A percentile compares a stretch with the other conserved stretches of the same genome.
Evolutionary conservation across 257 asterid species (phyloP).

Genomic region (Solanum lignicaule): DNA sequence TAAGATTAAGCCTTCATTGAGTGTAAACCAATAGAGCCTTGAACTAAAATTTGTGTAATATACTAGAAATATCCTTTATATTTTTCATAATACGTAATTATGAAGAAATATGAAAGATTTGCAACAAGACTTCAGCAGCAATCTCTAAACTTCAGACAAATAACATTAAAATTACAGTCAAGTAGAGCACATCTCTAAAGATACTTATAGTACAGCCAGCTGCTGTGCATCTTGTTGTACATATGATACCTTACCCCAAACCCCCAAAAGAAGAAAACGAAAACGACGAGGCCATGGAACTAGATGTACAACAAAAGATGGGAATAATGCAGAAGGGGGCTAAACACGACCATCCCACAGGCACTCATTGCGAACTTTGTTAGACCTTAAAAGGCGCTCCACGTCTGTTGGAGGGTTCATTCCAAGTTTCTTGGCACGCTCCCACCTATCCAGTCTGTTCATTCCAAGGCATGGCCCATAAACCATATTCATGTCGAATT

Average conservation of each 20-base stretch:
- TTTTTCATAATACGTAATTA: no score
- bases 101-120: not conserved
- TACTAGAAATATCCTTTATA: no score
- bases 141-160: not conserved
- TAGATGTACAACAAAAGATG: not conserved
- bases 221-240: not conserved
- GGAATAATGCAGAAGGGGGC: not conserved
- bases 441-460: conserved; percentile 17
- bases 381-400: not conserved
- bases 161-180: not conserved
- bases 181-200: not conserved
- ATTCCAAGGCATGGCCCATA: conserved; percentile 25
- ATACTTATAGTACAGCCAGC: not conserved
- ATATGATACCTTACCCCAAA: not conserved
- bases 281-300: not conserved
- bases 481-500: conserved; percentile 21
- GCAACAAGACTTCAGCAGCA: not conserved
- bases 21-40: no score
- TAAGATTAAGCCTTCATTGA: no score
- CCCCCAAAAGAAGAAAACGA: not conserved
- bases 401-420: conserved; percentile 18
- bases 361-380: not conserved
- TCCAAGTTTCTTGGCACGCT: conserved; percentile 14
- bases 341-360: conserved; percentile 6
- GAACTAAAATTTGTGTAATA: no score